Conservation (phyloP, 179 eudicot species). For the Silene noctiflora region DNA sequence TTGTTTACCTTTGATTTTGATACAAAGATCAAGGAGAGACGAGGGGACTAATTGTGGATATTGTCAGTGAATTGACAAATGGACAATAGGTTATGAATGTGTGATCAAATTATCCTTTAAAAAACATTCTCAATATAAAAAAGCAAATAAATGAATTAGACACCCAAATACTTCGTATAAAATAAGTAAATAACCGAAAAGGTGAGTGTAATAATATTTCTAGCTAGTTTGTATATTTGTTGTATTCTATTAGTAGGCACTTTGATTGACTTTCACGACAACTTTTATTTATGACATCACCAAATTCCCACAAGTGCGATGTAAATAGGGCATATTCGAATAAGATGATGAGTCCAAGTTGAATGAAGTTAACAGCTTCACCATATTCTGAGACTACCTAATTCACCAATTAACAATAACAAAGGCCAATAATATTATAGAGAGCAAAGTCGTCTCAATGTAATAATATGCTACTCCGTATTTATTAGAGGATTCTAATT, state of each 20-base stretch:
- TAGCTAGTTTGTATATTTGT: no score
- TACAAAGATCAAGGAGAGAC: no score
- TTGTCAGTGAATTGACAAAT: no score
- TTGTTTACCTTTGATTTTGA: no score
- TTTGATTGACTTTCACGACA: background rate
- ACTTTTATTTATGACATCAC: background rate
- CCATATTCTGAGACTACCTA: conserved; percentile 3
- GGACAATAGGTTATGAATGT: no score
- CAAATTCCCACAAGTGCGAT: background rate
- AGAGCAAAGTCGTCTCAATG: conserved; percentile 1
- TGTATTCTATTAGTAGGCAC: background rate
- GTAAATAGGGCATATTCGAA: background rate
- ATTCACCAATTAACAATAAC: conserved; percentile 4
- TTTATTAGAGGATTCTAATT: conserved; percentile 1
- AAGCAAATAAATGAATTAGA: no score
- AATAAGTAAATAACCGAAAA: no score
- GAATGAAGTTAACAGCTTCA: background rate
- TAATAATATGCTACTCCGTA: background rate
- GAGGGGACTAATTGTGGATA: no score
- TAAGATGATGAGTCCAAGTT: conserved; percentile 5
- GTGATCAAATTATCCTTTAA: no score
- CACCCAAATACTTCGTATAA: no score
- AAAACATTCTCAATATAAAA: no score
- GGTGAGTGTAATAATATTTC: no score
- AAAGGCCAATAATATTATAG: background rate